phyloP scores from a whole-genome alignment of 805 yeast species.

The Kodamaea lidongshanica region DNA sequence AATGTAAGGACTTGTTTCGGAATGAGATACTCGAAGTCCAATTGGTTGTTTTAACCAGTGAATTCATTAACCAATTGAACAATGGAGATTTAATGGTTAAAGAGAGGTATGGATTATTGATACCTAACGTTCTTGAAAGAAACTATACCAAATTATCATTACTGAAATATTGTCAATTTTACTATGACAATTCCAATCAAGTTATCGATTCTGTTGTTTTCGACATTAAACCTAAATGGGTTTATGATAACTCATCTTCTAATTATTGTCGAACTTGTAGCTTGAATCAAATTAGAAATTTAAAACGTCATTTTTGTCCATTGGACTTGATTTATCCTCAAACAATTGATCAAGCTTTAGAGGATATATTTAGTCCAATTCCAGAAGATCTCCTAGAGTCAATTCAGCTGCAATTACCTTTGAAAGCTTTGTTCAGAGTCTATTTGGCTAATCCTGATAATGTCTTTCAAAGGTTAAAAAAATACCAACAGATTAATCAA shows the following conservation, averaged over 20 bases:
- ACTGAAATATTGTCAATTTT: constrained; percentile 34
- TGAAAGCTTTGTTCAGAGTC: constrained; percentile 24
- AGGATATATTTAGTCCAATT: constrained; percentile 21
- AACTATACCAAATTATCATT: constrained; percentile 21
- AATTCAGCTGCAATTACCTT: constrained; percentile 26
- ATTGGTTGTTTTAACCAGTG: constrained; percentile 24
- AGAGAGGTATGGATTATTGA: constrained; percentile 39
- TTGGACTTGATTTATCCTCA: constrained; percentile 33
- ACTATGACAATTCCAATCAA: constrained; percentile 10
- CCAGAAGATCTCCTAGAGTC: constrained; percentile 15
- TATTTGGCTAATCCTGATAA: constrained; percentile 26
- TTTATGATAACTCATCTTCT: constrained; percentile 39
- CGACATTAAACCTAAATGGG: constrained; percentile 63
- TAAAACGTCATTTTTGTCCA: constrained; percentile 41
- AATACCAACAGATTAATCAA: constrained; percentile 28
- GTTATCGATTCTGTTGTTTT: constrained; percentile 18
- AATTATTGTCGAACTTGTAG: constrained; percentile 55
- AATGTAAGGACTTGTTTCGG: constrained; percentile 26
- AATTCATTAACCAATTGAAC: constrained; percentile 25
- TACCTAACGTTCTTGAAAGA: constrained; percentile 37
- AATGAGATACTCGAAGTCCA: constrained; percentile 28
- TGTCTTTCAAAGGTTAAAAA: constrained; percentile 29
- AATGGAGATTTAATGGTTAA: constrained; percentile 27
- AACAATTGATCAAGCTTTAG: constrained; percentile 29
- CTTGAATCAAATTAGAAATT: constrained; percentile 30